phyloP scores from a whole-genome alignment of 2,329 filamentous ascomycete genomes.

The Cytospora leucostoma region DNA sequence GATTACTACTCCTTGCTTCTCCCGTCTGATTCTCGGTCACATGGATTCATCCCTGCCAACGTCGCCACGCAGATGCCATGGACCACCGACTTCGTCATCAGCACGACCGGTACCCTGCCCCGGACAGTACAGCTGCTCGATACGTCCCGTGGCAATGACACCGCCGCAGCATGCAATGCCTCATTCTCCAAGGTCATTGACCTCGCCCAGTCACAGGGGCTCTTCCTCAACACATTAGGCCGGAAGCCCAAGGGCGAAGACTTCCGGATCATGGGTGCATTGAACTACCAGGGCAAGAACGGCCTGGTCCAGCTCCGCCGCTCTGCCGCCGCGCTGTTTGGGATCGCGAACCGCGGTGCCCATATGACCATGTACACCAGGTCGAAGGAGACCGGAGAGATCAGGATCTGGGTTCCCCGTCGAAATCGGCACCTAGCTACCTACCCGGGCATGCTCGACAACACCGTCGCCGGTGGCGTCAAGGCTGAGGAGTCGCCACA shows the following conservation, averaged over 20 bases:
- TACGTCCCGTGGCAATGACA: slow-evolving; percentile 33
- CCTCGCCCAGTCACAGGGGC: slow-evolving; percentile 38
- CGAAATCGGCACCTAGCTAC: slow-evolving; percentile 65
- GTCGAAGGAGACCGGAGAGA: slow-evolving; percentile 38
- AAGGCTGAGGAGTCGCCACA: slow-evolving; percentile 62
- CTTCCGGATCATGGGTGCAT: slow-evolving; percentile 37
- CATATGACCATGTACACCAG: slow-evolving; percentile 63
- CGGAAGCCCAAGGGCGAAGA: slow-evolving; percentile 38
- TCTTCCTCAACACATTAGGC: slow-evolving; percentile 41
- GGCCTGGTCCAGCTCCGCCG: slow-evolving; percentile 37
- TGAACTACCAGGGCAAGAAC: slow-evolving; percentile 22
- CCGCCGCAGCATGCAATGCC: slow-evolving; percentile 37
- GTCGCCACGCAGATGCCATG: slow-evolving; percentile 50
- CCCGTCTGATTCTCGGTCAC: slow-evolving; percentile 46
- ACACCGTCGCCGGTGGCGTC: slow-evolving; percentile 73
- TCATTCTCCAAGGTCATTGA: slow-evolving; percentile 45
- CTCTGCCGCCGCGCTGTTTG: slow-evolving; percentile 60
- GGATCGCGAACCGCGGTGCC: slow-evolving; percentile 61
- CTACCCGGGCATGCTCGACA: slow-evolving; percentile 71
- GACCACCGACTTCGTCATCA: slow-evolving; percentile 40
- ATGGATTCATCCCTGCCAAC: slow-evolving; percentile 52
- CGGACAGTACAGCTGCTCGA: slow-evolving; percentile 38
- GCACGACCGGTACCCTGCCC: slow-evolving; percentile 33
- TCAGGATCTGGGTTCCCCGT: slow-evolving; percentile 70
- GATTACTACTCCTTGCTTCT: slow-evolving; percentile 48